A percentile compares a stretch with the other conserved stretches of the same genome.
phyloP scores from a whole-genome alignment of 139 green algal genomes.

The Coelastrella sp. region DNA sequence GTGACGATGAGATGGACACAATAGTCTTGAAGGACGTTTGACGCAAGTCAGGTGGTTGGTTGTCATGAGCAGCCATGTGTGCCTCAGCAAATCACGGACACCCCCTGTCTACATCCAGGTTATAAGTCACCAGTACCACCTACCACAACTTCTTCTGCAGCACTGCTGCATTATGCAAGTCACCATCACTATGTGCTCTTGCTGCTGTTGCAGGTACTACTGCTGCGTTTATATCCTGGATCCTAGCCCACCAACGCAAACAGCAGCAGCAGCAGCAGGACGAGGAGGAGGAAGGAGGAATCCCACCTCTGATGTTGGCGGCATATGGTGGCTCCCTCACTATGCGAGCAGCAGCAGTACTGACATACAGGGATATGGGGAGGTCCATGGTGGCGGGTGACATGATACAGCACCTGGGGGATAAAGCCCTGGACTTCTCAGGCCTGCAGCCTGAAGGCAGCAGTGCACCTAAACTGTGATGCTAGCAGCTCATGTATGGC shows the following conservation, averaged over 20 bases:
- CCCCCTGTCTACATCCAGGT: too few species aligned
- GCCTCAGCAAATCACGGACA: too few species aligned
- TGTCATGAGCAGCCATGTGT: too few species aligned
- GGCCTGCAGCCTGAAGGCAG: neutral
- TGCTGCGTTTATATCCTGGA: constrained; percentile 49
- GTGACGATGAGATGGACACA: too few species aligned
- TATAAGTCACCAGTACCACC: too few species aligned
- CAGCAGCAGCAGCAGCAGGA: constrained; percentile 20
- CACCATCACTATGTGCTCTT: too few species aligned
- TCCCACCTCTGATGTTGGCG: constrained; percentile 42
- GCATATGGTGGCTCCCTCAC: constrained; percentile 54
- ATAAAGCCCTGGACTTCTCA: neutral
- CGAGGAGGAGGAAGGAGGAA: neutral
- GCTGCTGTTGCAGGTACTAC: constrained; percentile 33
- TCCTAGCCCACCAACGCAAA: constrained; percentile 7
- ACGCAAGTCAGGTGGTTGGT: too few species aligned
- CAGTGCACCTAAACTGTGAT: neutral
- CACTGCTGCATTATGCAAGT: too few species aligned
- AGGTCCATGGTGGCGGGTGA: constrained; percentile 63
- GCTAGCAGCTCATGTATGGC: neutral
- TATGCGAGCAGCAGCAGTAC: constrained; percentile 48
- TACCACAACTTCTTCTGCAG: too few species aligned
- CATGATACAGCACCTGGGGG: constrained; percentile 45
- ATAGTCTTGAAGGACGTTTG: too few species aligned
- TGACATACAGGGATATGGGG: constrained; percentile 44